phyloP scores from a whole-genome alignment of 257 asterid genomes.

The Echium plantagineum region DNA sequence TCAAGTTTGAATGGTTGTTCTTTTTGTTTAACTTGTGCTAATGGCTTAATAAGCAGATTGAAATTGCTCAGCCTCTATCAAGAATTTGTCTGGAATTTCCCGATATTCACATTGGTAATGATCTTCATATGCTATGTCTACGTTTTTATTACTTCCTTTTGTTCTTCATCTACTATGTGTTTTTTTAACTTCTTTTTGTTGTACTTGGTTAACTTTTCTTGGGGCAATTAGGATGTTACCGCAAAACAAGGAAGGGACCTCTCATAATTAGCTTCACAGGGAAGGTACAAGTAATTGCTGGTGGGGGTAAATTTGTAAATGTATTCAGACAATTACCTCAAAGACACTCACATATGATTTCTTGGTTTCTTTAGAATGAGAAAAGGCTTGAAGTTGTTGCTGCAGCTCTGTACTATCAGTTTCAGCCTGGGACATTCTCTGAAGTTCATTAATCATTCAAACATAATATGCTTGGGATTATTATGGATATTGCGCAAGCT shows the following conservation, averaged over 20 bases:
- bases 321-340: too few relatives aligned
- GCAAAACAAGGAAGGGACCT: constrained; percentile 54
- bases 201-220: constrained; percentile 8
- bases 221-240: constrained; percentile 39
- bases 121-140: neutral
- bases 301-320: too few relatives aligned
- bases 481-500: too few relatives aligned
- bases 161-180: too few relatives aligned
- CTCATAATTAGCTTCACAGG: constrained; percentile 49
- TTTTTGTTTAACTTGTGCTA: neutral
- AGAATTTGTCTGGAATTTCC: constrained; percentile 49
- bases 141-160: too few relatives aligned
- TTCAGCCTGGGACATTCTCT: constrained; percentile 31
- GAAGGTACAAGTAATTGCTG: constrained; percentile 26
- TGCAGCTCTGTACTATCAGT: constrained; percentile 41
- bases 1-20: neutral
- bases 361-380: constrained; percentile 40
- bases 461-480: too few relatives aligned
- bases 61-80: constrained; percentile 64
- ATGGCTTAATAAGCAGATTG: constrained; percentile 36
- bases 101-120: constrained; percentile 60
- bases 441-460: constrained; percentile 19
- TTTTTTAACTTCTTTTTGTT: neutral
- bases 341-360: neutral
- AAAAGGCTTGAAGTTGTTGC: constrained; percentile 45